Percentiles rank a stretch among this genome's conserved stretches.
phyloP scores from a whole-genome alignment of 306 rosid genomes.

The Cyclanthera cordifolia region DNA sequence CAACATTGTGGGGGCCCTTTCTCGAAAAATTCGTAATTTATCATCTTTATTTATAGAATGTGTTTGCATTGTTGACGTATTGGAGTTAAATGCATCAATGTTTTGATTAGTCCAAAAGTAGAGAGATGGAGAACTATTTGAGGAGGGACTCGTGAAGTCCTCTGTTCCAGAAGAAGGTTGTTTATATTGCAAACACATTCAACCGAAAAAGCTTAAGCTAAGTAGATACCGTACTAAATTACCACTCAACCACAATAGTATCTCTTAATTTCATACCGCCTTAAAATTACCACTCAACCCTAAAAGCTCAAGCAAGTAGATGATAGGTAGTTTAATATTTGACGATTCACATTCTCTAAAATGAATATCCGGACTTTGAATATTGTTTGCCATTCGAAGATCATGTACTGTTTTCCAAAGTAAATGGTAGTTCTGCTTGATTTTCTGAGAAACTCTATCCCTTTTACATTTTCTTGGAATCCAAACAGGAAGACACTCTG shows the following conservation, averaged over 20 bases:
- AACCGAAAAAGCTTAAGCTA: no score
- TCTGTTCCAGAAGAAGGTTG: no score
- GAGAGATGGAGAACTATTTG: no score
- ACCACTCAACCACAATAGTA: neutral
- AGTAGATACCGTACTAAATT: no score
- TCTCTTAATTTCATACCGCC: neutral
- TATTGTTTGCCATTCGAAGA: neutral
- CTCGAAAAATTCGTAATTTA: no score
- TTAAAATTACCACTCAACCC: neutral
- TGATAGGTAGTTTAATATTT: neutral
- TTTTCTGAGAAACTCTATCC: neutral
- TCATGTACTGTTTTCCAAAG: neutral
- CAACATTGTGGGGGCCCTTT: no score
- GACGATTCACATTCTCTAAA: neutral
- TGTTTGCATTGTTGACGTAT: neutral
- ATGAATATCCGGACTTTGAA: neutral
- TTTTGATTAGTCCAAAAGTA: no score
- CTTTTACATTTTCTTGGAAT: neutral
- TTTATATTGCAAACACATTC: no score
- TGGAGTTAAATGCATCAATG: no score
- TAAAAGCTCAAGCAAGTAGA: neutral
- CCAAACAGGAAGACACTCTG: conserved; percentile 45
- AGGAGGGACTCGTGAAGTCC: no score
- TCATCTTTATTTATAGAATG: neutral
- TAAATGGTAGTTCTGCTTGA: neutral